These are phyloP conservation scores for Phytopythium delawarense DNA, from an alignment of 352 stramenopile species.

Conservation along the genomic window DNA sequence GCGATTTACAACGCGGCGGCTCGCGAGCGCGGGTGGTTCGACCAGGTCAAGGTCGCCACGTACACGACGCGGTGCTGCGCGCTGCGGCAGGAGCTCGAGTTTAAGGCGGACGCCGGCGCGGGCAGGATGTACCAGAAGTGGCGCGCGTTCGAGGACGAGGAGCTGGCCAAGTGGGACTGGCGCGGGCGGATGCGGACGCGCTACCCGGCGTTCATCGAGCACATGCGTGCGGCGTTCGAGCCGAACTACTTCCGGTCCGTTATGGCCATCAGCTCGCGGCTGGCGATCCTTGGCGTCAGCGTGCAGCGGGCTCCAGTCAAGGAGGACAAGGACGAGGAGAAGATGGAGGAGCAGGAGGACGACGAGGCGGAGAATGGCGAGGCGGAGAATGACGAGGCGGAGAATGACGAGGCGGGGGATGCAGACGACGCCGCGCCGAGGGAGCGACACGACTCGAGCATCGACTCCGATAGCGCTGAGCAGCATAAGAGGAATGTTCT, in stretches of 20 bases:
- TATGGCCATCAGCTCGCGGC: not conserved
- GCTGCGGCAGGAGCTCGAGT: not conserved
- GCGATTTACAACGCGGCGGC: not conserved
- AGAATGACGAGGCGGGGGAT: too few species aligned
- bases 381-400: too few species aligned
- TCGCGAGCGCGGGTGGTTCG: not conserved
- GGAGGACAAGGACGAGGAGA: too few species aligned
- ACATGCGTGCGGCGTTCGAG: not conserved
- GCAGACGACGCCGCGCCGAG: too few species aligned
- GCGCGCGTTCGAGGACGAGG: not conserved
- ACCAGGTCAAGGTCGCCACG: not conserved
- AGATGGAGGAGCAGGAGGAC: too few species aligned
- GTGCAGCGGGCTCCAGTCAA: not conserved
- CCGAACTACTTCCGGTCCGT: not conserved
- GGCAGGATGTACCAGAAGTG: not conserved
- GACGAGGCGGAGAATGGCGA: too few species aligned
- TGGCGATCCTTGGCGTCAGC: not conserved
- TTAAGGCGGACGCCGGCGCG: not conserved
- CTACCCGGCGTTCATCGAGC: not conserved
- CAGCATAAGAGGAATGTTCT: too few species aligned
- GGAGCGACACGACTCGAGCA: too few species aligned
- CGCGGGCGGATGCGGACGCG: not conserved
- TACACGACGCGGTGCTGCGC: too few species aligned
- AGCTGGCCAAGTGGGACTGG: not conserved
- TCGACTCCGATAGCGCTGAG: too few species aligned